Base-by-base conservation (phyloP, 495 filamentous ascomycete species). In the Viridothelium virens region DNA sequence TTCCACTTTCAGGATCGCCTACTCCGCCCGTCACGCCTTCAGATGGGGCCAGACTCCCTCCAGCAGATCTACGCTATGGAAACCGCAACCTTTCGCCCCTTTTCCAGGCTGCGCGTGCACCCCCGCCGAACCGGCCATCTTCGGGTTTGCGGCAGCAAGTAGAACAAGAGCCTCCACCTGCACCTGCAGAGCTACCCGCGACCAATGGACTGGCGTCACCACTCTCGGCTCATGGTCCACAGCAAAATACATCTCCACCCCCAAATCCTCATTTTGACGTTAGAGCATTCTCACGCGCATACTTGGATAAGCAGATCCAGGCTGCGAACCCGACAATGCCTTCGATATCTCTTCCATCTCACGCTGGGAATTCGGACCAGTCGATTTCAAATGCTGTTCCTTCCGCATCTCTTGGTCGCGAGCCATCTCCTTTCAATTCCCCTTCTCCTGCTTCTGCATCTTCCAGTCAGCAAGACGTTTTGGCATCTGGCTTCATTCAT, bases 81-180 rank as follows among this genome's bases (percentile, higher is more conserved):
- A 77, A 76, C 63, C 70, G 72, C 36, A 78, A 78, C 63, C 74
- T 77, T 33, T 76, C 75, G 2, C 75, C 74, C 7, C 56, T 77
- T 3, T 78, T 78, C 67, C 70, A 76, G 66, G 73, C 72, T n/a
- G 71, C 73, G 1, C 63, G 62, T 11, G 37, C 67, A 3, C 53
- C 59, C 48, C 62, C 67, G 64, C 31, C 64, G 59, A 1, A 66
- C 44, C 48, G 16, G 1, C 66, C 64, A 36, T 68, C 71, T 10
- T 71, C 71, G 7, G 53, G 63, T 16, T 66, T 71, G n/a, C 70
- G 67, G 11, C 66, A 69, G 39, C 66, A 71, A 44, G 59, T 68
- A 9, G 47, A 61, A 10, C 63, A 63, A 62, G 56, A 62, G 39
- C 38, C 44, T 36, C 37, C 37, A 36, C 36, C 64, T 16, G 25